phyloP scores from a whole-genome alignment of 2,329 filamentous ascomycete species.

The Grosmannia clavigera region DNA sequence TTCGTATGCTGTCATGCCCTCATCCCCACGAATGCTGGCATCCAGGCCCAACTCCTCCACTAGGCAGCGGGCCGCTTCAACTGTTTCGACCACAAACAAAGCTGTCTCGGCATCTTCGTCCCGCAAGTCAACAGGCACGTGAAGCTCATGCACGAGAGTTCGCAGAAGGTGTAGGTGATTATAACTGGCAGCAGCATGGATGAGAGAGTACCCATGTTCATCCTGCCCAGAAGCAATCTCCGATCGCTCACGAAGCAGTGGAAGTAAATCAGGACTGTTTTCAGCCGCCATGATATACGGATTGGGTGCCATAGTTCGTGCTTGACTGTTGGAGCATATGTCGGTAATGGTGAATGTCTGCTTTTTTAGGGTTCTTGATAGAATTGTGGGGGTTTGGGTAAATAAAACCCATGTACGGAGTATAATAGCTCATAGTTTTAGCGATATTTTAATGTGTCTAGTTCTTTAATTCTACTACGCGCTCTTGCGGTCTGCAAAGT shows the following conservation, averaged over 20 bases:
- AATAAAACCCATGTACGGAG: not conserved
- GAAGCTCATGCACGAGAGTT: constrained; percentile 60
- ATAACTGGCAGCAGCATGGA: constrained; percentile 91
- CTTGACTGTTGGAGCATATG: not conserved
- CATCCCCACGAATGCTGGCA: constrained; percentile 49
- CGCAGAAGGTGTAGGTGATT: constrained; percentile 72
- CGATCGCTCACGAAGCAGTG: constrained; percentile 61
- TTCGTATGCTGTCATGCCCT: constrained; percentile 69
- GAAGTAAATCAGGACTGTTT: constrained; percentile 59
- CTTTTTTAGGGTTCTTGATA: not conserved
- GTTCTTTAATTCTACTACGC: too few species aligned
- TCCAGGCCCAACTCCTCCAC: constrained; percentile 75
- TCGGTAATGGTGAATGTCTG: not conserved
- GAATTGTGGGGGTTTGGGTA: not conserved
- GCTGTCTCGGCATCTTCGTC: constrained; percentile 92
- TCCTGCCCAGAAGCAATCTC: constrained; percentile 71
- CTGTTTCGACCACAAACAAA: constrained; percentile 81
- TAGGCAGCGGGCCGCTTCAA: constrained; percentile 64
- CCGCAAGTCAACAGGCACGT: constrained; percentile 65
- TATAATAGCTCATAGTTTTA: too few species aligned
- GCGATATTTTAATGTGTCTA: too few species aligned
- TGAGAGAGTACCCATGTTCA: constrained; percentile 82
- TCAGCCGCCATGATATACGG: constrained; percentile 71
- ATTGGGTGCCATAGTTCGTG: constrained; percentile 38
- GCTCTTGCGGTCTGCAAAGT: too few species aligned